Base-by-base conservation (phyloP, 805 yeast genomes). In the Candida wancherniae region DNA sequence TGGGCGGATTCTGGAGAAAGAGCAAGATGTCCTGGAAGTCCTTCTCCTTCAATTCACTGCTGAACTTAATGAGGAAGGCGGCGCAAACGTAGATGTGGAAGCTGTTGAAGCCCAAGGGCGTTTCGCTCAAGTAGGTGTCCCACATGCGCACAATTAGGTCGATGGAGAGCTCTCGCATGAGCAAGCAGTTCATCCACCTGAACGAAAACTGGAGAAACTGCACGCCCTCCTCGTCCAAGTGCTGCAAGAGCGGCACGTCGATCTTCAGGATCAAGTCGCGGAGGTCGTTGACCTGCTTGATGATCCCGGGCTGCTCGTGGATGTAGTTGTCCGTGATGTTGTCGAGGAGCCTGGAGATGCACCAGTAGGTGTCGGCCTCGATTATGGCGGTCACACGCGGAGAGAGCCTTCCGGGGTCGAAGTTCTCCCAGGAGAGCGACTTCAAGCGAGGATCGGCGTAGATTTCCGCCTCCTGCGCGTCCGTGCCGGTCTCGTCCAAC, bases 281-380 rank as follows among this genome's bases (percentile, higher is more conserved):
- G 40, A 92, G 64, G 44, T 82, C 94, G 18, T 72, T 72, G 1
- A 92, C 96, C 58, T 92, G 98, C 39, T 95, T 72, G 26, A 87
- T 73, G 29, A 92, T 92, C 2, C 98, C 98, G 0, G 98, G 98
- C 57, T 92, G 98, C 20, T 95, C 96, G 59, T 90, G 97, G 33
- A 92, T 90, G 58, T 88, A 92, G 52, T 88, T 92, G 56, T 92
- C 98, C 44, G 94, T 95, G 40, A 92, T 92, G 13, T 94, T 94
- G 50, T 92, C 98, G 29, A 92, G 67, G 15, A 92, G 67, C 50
- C 90, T 80, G 3, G 96, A 82, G 35, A 92, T 63, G 57, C 97
- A 92, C 98, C 98, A 92, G 61, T 84, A 92, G 3, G 95, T 80
- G 59, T 92, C 98, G 2, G 97, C 97, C 53, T 92, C 98, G 12